Evolutionary conservation across 139 green algal genomes (phyloP).

Genomic region (Medakamo hakoo): DNA sequence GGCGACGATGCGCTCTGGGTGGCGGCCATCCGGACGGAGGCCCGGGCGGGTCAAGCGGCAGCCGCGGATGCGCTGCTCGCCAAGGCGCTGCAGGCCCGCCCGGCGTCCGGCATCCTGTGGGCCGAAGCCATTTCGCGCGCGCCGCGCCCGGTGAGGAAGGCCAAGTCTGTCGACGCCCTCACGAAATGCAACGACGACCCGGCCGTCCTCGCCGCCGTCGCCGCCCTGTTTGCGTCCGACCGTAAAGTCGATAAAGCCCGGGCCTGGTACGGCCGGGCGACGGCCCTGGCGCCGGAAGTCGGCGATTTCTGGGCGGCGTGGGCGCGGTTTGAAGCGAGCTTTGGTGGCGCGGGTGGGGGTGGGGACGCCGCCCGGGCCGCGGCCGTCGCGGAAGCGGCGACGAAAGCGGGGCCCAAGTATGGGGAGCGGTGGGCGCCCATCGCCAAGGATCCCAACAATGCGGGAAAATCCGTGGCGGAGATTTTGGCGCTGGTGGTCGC

Average conservation of each 20-base stretch:
- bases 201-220: slow-evolving; percentile 65
- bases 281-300: slow-evolving; percentile 69
- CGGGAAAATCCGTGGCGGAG: slow-evolving; percentile 38
- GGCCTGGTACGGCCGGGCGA: slow-evolving; percentile 67
- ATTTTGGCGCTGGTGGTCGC: slow-evolving; percentile 60
- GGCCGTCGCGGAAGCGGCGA: slow-evolving; percentile 17
- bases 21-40: slow-evolving; percentile 72
- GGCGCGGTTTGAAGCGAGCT: slow-evolving; percentile 71
- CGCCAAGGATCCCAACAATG: slow-evolving; percentile 60
- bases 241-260: slow-evolving; percentile 84
- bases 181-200: slow-evolving; percentile 83
- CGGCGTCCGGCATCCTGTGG: slow-evolving; percentile 68
- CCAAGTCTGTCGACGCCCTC: slow-evolving; percentile 74
- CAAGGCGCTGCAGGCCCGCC: slow-evolving; percentile 83
- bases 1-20: slow-evolving; percentile 77
- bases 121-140: slow-evolving; percentile 72
- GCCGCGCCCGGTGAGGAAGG: slow-evolving; percentile 61
- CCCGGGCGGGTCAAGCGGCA: slow-evolving; percentile 44
- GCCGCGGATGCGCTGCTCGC: slow-evolving; percentile 76
- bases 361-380: slow-evolving; percentile 22
- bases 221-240: slow-evolving; percentile 81
- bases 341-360: slow-evolving; percentile 22
- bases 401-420: slow-evolving; percentile 59
- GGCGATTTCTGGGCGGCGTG: slow-evolving; percentile 85
- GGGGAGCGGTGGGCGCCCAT: slow-evolving; percentile 80